phyloP scores from a whole-genome alignment of 116 monocot species.

The Thalassia testudinum region DNA sequence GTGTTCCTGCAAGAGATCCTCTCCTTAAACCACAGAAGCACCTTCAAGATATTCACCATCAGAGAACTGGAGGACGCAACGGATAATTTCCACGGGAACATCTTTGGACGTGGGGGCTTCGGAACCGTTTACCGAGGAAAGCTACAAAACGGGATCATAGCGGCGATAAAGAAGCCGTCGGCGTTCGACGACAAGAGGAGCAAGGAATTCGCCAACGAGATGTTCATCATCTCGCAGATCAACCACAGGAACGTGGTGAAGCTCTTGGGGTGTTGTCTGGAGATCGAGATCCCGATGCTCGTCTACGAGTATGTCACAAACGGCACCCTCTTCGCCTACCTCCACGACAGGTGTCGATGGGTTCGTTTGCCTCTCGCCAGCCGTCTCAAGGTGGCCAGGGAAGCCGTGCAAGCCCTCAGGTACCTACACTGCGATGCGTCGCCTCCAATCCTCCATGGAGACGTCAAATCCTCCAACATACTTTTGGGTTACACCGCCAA shows the following conservation, averaged over 20 bases:
- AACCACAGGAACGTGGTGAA: not conserved
- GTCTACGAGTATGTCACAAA: constrained; percentile 12
- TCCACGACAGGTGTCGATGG: not conserved
- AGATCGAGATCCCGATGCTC: constrained; percentile 7
- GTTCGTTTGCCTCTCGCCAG: not conserved
- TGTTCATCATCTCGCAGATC: constrained; percentile 7
- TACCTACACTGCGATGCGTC: constrained; percentile 16
- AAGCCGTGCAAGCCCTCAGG: too few relatives aligned
- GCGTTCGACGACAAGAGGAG: not conserved
- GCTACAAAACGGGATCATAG: not conserved
- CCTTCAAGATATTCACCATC: not conserved
- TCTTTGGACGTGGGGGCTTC: not conserved
- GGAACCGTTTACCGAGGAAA: not conserved
- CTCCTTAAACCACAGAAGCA: too few relatives aligned
- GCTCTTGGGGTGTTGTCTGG: constrained; percentile 4
- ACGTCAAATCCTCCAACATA: constrained; percentile 21
- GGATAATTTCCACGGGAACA: not conserved
- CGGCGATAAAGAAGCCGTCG: not conserved
- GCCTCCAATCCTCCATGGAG: constrained; percentile 18
- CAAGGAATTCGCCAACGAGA: not conserved
- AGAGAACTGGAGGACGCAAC: not conserved
- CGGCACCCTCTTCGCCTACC: constrained; percentile 3
- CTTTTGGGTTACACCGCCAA: constrained; percentile 13
- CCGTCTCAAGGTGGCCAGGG: constrained; percentile 3
- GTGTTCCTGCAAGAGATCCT: too few relatives aligned